Conservation (phyloP, 1,284 basidiomycete genomes). For the Naganishia sp. region DNA sequence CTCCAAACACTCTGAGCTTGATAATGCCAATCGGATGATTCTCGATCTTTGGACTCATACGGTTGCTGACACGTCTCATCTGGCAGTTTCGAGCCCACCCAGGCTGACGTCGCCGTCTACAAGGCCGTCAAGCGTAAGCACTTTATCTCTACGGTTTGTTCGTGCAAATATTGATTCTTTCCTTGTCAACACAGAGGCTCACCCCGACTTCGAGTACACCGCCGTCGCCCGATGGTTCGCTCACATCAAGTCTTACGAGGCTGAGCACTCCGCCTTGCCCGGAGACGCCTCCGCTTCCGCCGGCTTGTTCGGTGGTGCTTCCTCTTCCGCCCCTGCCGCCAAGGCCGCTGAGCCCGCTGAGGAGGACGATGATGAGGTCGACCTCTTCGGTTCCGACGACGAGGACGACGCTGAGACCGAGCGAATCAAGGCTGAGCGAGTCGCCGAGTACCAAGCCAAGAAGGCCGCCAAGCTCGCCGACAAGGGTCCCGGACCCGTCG, state of each 20-base stretch:
- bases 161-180: background rate
- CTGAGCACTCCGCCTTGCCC: conserved; percentile 75
- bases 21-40: conserved; percentile 23
- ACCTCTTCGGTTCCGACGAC: conserved; percentile 85
- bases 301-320: conserved; percentile 63
- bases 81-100: conserved; percentile 84
- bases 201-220: conserved; percentile 60
- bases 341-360: conserved; percentile 58
- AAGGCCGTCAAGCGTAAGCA: conserved; percentile 59
- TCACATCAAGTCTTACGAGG: conserved; percentile 83
- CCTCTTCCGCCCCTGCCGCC: conserved; percentile 53
- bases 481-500: conserved; percentile 66
- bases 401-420: conserved; percentile 80
- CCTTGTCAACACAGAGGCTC: conserved; percentile 7
- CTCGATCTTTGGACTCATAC: too few relatives aligned
- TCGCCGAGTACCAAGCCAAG: conserved; percentile 89
- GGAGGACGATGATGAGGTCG: conserved; percentile 85
- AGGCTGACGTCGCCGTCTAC: conserved; percentile 95
- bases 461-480: conserved; percentile 79
- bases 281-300: conserved; percentile 82
- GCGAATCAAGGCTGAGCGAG: conserved; percentile 89
- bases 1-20: conserved; percentile 80
- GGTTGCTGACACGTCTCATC: background rate
- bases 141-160: conserved; percentile 15
- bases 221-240: conserved; percentile 89